Base-by-base conservation (phyloP, 768 basidiomycete genomes). In the Pleurotus pulmonarius region DNA sequence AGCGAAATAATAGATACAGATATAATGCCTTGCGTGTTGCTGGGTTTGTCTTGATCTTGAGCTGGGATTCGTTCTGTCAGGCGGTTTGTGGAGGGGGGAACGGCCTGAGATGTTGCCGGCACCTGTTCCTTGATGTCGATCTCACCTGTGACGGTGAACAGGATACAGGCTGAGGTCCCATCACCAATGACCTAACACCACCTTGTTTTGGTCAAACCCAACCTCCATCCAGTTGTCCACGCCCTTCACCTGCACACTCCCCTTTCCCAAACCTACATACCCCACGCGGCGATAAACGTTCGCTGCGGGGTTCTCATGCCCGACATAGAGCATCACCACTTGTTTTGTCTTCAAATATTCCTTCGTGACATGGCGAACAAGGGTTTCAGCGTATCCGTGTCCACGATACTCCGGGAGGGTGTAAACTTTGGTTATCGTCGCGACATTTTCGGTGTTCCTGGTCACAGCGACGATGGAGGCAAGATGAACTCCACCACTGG, bases 381-480 rank as follows among this genome's bases (percentile, higher is more conserved):
- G 78, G 6, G 79, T 75, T 63, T 81, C 82, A 0, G 90, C 90
- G 60, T 79, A 86, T 3, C 84, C 80, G 1, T 65, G 70, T 0
- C 77, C 65, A 44, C 85, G 74, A 76, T 80, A 86, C 2, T 61
- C 38, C 0, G 80, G 72, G 46, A 76, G 71, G 0, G 90, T 91
- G 64, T 74, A 86, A 0, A 91, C 88, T 66, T 92, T 91, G 39
- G 86, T 86, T 45, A 92, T 82, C 0, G 85, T 80, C 2, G 83
- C 81, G 22, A 86, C 77, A 4, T 63, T 74, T 1, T 75, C 72
- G 22, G 76, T 83, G 57, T 83, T 81, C 9, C 90, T 74, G 6
- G 88, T 88, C 25, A 79, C 81, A 13, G 88, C 88, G 4, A 85
- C 85, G 40, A 91, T 81, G 16, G 78, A 88, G 0, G 88, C 85